These are phyloP conservation scores for Nephelium lappaceum DNA, from an alignment of 345 rosid genomes.

Conservation along the genomic window DNA sequence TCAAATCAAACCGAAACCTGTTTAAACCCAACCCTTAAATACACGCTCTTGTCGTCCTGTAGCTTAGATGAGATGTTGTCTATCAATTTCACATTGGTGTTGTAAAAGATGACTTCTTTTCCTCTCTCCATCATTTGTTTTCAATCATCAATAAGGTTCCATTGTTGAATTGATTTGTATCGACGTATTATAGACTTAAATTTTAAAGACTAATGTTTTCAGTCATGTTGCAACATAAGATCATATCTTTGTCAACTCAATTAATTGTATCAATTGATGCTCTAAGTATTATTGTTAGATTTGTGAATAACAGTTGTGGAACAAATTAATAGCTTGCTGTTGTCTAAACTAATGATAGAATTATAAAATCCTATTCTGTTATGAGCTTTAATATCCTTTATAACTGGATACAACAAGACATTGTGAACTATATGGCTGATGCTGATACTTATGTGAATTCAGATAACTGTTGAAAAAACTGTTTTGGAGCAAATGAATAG, in stretches of 20 bases:
- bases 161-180: not conserved
- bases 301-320: not conserved
- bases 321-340: constrained; percentile 5
- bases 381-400: not conserved
- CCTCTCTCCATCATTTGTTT: not conserved
- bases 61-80: not conserved
- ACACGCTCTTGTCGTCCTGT: not conserved
- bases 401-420: not conserved
- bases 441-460: constrained; percentile 23
- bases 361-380: not conserved
- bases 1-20: not conserved
- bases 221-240: not conserved
- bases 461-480: constrained; percentile 96
- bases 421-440: constrained; percentile 30
- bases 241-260: not conserved
- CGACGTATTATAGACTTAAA: not conserved
- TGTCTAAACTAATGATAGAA: not conserved
- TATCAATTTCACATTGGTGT: not conserved
- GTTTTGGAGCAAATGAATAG: constrained; percentile 86
- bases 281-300: not conserved
- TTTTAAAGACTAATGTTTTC: not conserved
- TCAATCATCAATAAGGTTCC: not conserved
- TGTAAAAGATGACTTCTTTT: not conserved
- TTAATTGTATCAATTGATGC: constrained; percentile 3
- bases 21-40: not conserved